These are phyloP conservation scores for Pythium vanterpoolii DNA, from an alignment of 352 stramenopile genomes.

Conservation along the genomic window DNA sequence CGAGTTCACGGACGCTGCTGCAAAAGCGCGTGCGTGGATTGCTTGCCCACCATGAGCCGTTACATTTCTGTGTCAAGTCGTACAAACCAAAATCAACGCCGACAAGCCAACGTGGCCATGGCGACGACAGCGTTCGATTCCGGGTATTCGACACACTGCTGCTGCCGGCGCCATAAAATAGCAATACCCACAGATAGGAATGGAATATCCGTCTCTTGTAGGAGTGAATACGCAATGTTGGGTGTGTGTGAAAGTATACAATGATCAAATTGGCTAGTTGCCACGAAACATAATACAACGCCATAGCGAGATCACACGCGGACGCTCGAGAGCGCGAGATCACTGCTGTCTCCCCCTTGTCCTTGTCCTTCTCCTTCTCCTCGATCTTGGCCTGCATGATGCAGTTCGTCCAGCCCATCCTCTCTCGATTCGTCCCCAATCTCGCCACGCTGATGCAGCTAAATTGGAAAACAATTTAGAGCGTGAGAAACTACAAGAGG, in stretches of 20 bases:
- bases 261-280: not conserved
- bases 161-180: not conserved
- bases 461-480: slow-evolving; percentile 8
- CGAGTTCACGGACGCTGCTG: slow-evolving; percentile 46
- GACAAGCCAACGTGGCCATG: not conserved
- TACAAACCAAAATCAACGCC: slow-evolving; percentile 36
- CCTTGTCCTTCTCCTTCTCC: not conserved
- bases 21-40: slow-evolving; percentile 48
- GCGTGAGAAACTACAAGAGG: slow-evolving; percentile 6
- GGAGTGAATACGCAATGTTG: too few species aligned
- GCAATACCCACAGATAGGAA: not conserved
- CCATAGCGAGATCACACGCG: slow-evolving; percentile 1
- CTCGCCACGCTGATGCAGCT: slow-evolving; percentile 67
- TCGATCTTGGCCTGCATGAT: not conserved
- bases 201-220: too few species aligned
- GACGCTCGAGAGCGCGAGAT: slow-evolving; percentile 18
- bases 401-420: not conserved
- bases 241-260: slow-evolving; percentile 7
- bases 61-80: slow-evolving; percentile 74
- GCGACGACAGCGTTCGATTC: slow-evolving; percentile 40
- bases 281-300: not conserved
- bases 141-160: slow-evolving; percentile 69
- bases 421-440: slow-evolving; percentile 26
- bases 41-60: slow-evolving; percentile 11
- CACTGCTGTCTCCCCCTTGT: not conserved